Conservation (phyloP, 352 stramenopile genomes). For the Ophiocytium majus region DNA sequence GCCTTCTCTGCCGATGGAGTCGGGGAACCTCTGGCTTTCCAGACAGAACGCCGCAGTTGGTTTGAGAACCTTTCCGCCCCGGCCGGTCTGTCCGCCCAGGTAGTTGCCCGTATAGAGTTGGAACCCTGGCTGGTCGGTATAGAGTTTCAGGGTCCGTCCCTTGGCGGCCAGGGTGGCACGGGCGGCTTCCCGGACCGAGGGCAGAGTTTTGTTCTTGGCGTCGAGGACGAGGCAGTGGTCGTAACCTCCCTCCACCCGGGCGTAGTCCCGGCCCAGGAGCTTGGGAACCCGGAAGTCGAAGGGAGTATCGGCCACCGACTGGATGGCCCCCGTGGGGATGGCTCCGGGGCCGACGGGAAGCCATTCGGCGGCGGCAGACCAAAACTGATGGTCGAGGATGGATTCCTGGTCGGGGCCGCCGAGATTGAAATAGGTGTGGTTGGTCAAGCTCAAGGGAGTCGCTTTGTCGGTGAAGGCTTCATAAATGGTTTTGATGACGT, state of each 20-base stretch:
- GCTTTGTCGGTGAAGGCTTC: slow-evolving; percentile 15
- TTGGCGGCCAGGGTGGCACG: neutral
- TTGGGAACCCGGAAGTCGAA: slow-evolving; percentile 25
- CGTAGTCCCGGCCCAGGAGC: too few relatives aligned
- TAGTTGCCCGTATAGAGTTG: slow-evolving; percentile 3
- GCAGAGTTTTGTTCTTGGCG: neutral
- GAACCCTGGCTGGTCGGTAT: neutral
- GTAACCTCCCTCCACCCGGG: neutral
- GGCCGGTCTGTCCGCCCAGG: neutral
- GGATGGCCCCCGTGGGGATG: slow-evolving; percentile 23
- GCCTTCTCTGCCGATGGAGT: too few relatives aligned
- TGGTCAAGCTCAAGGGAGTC: slow-evolving; percentile 20
- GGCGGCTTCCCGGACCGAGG: too few relatives aligned
- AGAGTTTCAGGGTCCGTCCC: neutral
- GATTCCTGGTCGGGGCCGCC: neutral
- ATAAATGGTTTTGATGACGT: slow-evolving; percentile 24
- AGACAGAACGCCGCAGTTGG: neutral
- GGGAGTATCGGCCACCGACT: slow-evolving; percentile 3
- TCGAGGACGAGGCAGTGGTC: neutral
- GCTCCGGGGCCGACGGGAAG: neutral
- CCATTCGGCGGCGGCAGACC: neutral
- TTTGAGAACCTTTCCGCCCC: too few relatives aligned
- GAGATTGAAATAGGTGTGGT: slow-evolving; percentile 33
- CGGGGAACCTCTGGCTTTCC: neutral
- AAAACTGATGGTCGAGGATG: slow-evolving; percentile 22